phyloP scores from a whole-genome alignment of 768 basidiomycete species.

The Terana coerulea region DNA sequence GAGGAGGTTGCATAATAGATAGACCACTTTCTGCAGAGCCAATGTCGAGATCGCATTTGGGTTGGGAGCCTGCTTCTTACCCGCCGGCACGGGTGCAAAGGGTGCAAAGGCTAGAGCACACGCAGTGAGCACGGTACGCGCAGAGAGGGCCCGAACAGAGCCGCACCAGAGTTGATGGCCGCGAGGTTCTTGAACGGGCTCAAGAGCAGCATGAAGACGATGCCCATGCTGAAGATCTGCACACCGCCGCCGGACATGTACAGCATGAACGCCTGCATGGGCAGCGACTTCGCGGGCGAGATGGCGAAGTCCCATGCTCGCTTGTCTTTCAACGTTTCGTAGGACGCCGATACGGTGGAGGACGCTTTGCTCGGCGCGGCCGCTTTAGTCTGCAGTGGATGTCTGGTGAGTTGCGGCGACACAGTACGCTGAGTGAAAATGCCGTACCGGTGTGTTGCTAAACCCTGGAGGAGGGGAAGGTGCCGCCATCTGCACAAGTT shows the following conservation, averaged over 20 bases:
- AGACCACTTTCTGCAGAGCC: conserved; percentile 66
- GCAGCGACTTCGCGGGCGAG: conserved; percentile 82
- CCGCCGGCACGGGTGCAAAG: conserved; percentile 55
- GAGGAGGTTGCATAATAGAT: conserved; percentile 66
- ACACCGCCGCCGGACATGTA: conserved; percentile 98
- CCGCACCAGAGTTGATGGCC: conserved; percentile 75
- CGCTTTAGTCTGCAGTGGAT: conserved; percentile 32
- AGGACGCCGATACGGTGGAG: conserved; percentile 42
- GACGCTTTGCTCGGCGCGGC: conserved; percentile 35
- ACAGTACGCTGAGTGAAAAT: conserved; percentile 13
- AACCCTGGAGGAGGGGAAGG: conserved; percentile 71
- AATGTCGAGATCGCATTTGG: conserved; percentile 49
- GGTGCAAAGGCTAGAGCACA: conserved; percentile 56
- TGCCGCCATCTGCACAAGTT: conserved; percentile 50
- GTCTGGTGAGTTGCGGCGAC: neutral
- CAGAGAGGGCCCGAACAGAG: conserved; percentile 10
- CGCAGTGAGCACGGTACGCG: neutral
- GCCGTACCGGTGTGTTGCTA: conserved; percentile 33
- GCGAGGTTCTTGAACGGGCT: conserved; percentile 82
- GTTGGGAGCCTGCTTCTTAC: conserved; percentile 8
- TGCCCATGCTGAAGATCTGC: conserved; percentile 96
- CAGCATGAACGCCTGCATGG: conserved; percentile 98
- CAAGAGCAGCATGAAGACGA: conserved; percentile 88
- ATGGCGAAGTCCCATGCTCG: conserved; percentile 86
- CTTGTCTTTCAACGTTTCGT: conserved; percentile 67